Evolutionary conservation across 2,329 filamentous ascomycete species (phyloP), one percentile per base, ranked within the genome.

Genomic region (Fusarium avenaceum): DNA sequence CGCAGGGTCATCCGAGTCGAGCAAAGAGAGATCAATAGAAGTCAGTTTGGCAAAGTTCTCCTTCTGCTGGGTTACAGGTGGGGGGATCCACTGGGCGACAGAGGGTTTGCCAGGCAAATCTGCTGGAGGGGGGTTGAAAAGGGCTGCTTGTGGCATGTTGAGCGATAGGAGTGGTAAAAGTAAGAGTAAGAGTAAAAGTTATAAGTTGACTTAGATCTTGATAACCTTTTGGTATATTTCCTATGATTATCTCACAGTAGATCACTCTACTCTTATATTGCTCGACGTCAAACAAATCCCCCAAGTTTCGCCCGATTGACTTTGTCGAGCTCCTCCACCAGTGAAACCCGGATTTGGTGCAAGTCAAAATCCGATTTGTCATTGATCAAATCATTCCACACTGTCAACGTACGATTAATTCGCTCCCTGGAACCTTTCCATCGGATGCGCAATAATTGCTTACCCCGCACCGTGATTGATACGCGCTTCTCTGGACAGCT

Each of bases 61-160:
- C 48, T 80, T 80, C 68, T 83, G 74, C 52, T 81, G 74, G 4
- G 83, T 86, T 19, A 80, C 70, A 19, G 79, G 77, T 7, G 83
- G 84, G n/a, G 81, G 80, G 35, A 75, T 53, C 81, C 81, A 83
- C 72, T 72, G 70, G 11, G 80, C 75, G 11, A 84, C 80, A n/a
- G 64, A 70, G 9, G 81, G 81, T 69, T 84, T 84, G 57, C 76
- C 76, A 3, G 70, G 66, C n/a, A 79, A 70, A 48, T 79, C 70
- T 19, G 78, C 68, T 5, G 80, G 62, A 9, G 80, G 79, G 14
- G 81, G 80, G 57, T 75, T 79, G 71, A 84, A 84, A 6, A 77
- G 75, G 19, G 80, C 75, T 43, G 79, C 71, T 61, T 77, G 67
- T 20, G 73, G 56, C 74, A 76, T 76, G 10, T 40, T 59, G 35